Evolutionary conservation across 306 rosid species (phyloP).

Genomic region (Rosa chinensis): DNA sequence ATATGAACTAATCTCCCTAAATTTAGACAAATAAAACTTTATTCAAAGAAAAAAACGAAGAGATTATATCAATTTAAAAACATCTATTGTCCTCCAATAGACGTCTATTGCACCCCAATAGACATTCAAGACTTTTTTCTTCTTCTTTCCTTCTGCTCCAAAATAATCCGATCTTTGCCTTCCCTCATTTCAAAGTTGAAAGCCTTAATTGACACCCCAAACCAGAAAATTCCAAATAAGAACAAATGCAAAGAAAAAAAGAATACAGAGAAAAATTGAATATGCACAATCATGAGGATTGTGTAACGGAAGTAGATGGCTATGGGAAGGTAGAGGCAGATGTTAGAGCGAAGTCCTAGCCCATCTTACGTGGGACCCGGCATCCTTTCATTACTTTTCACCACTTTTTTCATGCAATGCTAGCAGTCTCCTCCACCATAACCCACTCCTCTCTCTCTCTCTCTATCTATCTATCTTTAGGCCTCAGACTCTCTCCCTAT

Average conservation of each 20-base stretch:
- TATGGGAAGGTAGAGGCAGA: conserved; percentile 22
- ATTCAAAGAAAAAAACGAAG: too few species aligned
- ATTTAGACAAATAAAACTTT: too few species aligned
- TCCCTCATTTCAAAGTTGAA: conserved; percentile 18
- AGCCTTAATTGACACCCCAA: neutral
- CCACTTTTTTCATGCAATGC: conserved; percentile 13
- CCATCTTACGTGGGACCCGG: conserved; percentile 70
- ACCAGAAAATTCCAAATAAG: neutral
- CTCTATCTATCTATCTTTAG: neutral
- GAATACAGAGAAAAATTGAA: neutral
- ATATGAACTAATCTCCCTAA: too few species aligned
- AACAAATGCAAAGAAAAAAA: too few species aligned
- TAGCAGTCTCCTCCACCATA: conserved; percentile 36
- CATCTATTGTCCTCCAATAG: too few species aligned
- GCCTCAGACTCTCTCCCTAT: neutral
- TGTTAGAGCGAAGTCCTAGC: conserved; percentile 34
- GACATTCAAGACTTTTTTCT: too few species aligned
- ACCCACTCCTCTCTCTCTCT: conserved; percentile 1
- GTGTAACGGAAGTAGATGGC: neutral
- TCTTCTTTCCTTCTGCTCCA: neutral
- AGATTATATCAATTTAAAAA: too few species aligned
- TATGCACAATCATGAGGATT: neutral
- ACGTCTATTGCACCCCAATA: too few species aligned
- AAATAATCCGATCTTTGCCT: neutral
- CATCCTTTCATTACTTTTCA: conserved; percentile 39